Evolutionary conservation across 345 rosid genomes (phyloP).

Genomic region (Litchi chinensis): DNA sequence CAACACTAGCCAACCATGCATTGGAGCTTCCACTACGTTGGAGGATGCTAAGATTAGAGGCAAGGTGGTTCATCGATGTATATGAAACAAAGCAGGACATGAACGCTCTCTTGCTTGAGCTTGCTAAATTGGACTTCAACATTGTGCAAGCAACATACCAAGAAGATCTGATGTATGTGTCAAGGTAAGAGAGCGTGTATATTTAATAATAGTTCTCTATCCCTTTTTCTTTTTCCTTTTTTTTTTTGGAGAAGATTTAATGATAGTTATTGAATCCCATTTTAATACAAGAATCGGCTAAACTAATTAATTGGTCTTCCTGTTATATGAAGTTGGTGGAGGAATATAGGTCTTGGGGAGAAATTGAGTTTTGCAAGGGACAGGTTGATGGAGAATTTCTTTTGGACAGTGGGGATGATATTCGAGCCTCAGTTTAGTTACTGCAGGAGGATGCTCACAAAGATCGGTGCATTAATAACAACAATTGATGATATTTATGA

Average conservation of each 20-base stretch:
- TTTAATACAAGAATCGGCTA: no score
- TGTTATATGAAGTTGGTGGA: slow-evolving; percentile 43
- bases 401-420: slow-evolving; percentile 34
- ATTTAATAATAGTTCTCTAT: no score
- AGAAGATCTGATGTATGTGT: slow-evolving; percentile 36
- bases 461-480: slow-evolving; percentile 24
- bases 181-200: slow-evolving; percentile 25
- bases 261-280: no score
- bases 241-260: no score
- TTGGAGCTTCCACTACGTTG: slow-evolving; percentile 42
- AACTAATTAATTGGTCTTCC: no score
- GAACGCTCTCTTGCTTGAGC: slow-evolving; percentile 34
- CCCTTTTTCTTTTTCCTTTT: no score
- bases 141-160: slow-evolving; percentile 42
- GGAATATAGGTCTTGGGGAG: slow-evolving; percentile 25
- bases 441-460: slow-evolving; percentile 33
- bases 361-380: slow-evolving; percentile 41
- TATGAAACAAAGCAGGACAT: slow-evolving; percentile 17
- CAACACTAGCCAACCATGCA: slow-evolving; percentile 30
- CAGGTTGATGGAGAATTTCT: slow-evolving; percentile 39
- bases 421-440: slow-evolving; percentile 31
- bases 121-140: slow-evolving; percentile 53
- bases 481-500: slow-evolving; percentile 20
- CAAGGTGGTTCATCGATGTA: slow-evolving; percentile 50
- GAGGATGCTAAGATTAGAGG: slow-evolving; percentile 48